Evolutionary conservation across 352 stramenopile species (phyloP), one percentile per base, ranked within the genome.

Genomic region (Phytophthora citricola): DNA sequence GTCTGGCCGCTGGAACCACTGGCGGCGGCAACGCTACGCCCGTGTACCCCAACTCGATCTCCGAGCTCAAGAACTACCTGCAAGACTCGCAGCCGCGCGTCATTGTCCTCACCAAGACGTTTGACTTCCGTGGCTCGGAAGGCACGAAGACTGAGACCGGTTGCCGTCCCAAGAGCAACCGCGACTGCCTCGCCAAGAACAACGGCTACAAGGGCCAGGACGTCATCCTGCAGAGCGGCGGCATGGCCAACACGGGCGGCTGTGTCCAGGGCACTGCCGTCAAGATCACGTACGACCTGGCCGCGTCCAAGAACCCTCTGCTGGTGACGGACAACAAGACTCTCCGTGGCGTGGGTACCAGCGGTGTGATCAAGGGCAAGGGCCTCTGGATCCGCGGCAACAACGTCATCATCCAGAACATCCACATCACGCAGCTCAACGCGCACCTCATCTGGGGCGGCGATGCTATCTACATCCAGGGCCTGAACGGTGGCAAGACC

Each of bases 151-250:
- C 80, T 6, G 80, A 89, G 60, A 67, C 41, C 2, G 80, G 75
- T 3, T 87, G 78, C 44, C 73, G 73, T 15, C 78, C 80, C 3
- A 67, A 80, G 39, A 80, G 59, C 58, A 74, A 70, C 20, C 70
- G 73, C 24, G 60, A 72, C 41, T 89, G 80, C 20, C 66, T 85
- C 46, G 70, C 66, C 58, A 81, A 83, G 64, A 85, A 85, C 61
- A 83, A 89, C 51, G 78, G 73, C 55, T 70, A 75, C 66, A 75
- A 84, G 58, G 69, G 71, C 29, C 80, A 89, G 45, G 73, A 89
- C 6, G 73, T 83, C 44, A 89, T 89, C 56, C 58, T 89, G 17
- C 72, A 83, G 56, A 73, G 63, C 22, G 78, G 77, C 20, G 73
- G 70, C 40, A 85, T 84, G 69, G 54, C 61, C 54, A 87, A 80